Percentiles rank a stretch among this genome's conserved stretches.
These are phyloP conservation scores for Pichia kudriavzevii DNA, from an alignment of 1,139 yeast species.

Conservation along the genomic window DNA sequence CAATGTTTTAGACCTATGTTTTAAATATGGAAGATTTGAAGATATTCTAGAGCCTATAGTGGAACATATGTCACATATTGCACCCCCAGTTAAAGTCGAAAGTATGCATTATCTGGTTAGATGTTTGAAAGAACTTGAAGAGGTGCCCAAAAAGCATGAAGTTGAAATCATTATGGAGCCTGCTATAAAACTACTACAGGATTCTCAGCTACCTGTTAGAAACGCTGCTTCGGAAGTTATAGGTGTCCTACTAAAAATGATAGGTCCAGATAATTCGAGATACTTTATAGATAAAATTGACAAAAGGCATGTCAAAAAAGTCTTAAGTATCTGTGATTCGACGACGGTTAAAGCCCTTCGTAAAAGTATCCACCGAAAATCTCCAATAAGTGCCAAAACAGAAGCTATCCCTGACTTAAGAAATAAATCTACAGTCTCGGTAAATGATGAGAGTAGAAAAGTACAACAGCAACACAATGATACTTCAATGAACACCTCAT, in stretches of 20 bases:
- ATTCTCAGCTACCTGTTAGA: constrained; percentile 81
- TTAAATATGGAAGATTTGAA: constrained; percentile 40
- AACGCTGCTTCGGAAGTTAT: constrained; percentile 70
- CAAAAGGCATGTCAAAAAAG: constrained; percentile 56
- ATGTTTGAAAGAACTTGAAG: constrained; percentile 46
- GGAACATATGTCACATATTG: constrained; percentile 60
- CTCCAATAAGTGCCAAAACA: background rate
- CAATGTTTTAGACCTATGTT: constrained; percentile 59
- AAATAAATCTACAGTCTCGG: background rate
- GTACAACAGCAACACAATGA: background rate
- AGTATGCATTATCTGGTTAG: constrained; percentile 57
- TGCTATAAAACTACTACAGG: constrained; percentile 58
- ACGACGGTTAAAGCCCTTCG: constrained; percentile 39
- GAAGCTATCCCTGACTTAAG: background rate
- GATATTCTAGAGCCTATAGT: constrained; percentile 59
- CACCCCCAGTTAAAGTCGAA: constrained; percentile 77
- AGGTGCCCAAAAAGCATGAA: constrained; percentile 44
- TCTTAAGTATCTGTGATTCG: constrained; percentile 48
- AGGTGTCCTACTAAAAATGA: constrained; percentile 76
- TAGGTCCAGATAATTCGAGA: constrained; percentile 64
- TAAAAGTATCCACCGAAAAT: background rate
- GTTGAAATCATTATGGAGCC: constrained; percentile 49
- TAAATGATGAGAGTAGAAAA: background rate
- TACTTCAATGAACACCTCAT: background rate
- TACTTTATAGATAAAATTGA: constrained; percentile 62